These are phyloP conservation scores for Neurospora sp. DNA, from an alignment of 495 filamentous ascomycete genomes.

Conservation along the genomic window DNA sequence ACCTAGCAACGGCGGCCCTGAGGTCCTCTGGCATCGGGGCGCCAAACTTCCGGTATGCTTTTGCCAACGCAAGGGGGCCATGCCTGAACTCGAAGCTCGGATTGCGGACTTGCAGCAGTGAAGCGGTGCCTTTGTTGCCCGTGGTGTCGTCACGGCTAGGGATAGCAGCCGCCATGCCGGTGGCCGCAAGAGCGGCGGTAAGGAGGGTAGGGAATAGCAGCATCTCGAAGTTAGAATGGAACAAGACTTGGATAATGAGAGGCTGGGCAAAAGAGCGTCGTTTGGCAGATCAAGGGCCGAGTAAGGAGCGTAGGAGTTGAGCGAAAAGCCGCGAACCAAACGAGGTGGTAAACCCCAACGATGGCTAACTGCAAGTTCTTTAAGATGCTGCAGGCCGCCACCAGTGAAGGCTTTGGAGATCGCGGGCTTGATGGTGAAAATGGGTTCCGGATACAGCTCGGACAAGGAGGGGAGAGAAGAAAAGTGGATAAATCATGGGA, in stretches of 20 bases:
- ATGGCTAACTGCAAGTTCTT: not conserved
- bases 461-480: not conserved
- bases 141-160: conserved; percentile 12
- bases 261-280: not conserved
- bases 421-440: not conserved
- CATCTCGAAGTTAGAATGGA: conserved; percentile 1
- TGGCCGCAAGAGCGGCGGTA: conserved; percentile 27
- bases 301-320: not conserved
- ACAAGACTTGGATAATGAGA: not conserved
- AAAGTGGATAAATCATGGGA: not conserved
- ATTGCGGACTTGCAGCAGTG: conserved; percentile 43
- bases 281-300: not conserved
- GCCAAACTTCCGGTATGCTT: conserved; percentile 50
- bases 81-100: conserved; percentile 30
- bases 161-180: conserved; percentile 28
- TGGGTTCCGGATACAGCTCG: not conserved
- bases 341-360: not conserved
- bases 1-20: not conserved
- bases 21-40: conserved; percentile 24
- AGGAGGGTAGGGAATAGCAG: conserved; percentile 6
- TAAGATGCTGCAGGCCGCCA: not conserved
- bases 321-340: not conserved
- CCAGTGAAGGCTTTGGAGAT: not conserved
- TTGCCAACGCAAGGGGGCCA: conserved; percentile 43
- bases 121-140: conserved; percentile 17